Evolutionary conservation across 257 asterid genomes (phyloP).

Genomic region (Nicotiana tabacum): DNA sequence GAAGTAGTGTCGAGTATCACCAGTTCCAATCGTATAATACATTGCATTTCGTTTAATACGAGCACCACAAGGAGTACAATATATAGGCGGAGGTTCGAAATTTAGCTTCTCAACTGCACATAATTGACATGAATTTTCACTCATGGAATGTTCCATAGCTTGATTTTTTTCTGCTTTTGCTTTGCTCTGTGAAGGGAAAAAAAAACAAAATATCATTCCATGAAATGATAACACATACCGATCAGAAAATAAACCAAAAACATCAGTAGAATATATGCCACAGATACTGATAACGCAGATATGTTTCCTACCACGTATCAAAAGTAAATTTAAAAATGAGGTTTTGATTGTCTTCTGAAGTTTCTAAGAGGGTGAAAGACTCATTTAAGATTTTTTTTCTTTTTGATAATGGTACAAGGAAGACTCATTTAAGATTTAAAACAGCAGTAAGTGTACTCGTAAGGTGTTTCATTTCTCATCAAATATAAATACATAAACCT

Average conservation of each 20-base stretch:
- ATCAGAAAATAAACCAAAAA: neutral
- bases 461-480: neutral
- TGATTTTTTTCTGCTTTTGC: slow-evolving; percentile 90
- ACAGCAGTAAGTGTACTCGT: neutral
- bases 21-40: slow-evolving; percentile 88
- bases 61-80: slow-evolving; percentile 92
- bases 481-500: neutral
- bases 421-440: neutral
- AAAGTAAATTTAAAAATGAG: neutral
- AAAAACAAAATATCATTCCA: neutral
- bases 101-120: slow-evolving; percentile 98
- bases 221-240: neutral
- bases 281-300: neutral
- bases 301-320: neutral
- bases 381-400: neutral
- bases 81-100: slow-evolving; percentile 94
- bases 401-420: neutral
- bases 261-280: neutral
- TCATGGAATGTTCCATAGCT: slow-evolving; percentile 91
- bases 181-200: slow-evolving; percentile 57
- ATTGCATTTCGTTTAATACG: slow-evolving; percentile 90
- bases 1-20: slow-evolving; percentile 89
- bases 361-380: neutral
- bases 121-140: slow-evolving; percentile 93
- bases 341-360: neutral